Percentiles rank a stretch among this genome's conserved stretches.
phyloP scores from a whole-genome alignment of 805 yeast species.

The Teunomyces gatunensis region DNA sequence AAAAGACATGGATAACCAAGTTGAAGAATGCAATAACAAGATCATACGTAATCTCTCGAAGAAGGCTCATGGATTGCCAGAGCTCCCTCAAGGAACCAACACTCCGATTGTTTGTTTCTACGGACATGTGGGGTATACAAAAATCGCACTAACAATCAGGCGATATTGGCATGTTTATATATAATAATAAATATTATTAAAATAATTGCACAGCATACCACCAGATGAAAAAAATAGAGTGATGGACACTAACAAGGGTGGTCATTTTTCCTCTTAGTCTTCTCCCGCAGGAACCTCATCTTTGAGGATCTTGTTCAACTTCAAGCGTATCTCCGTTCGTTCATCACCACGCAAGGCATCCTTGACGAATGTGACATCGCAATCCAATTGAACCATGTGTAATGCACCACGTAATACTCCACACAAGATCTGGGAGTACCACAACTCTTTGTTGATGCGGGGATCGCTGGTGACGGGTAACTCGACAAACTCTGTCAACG shows the following conservation, averaged over 20 bases:
- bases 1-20: conserved; percentile 37
- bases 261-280: conserved; percentile 44
- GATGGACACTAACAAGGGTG: too few species aligned
- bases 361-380: conserved; percentile 74
- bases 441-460: conserved; percentile 63
- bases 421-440: conserved; percentile 90
- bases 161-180: neutral
- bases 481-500: conserved; percentile 93
- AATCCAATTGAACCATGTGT: conserved; percentile 94
- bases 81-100: neutral
- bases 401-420: conserved; percentile 90
- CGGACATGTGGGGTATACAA: neutral
- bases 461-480: conserved; percentile 70
- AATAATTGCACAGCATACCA: neutral
- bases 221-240: too few species aligned
- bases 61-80: neutral
- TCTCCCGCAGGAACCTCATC: conserved; percentile 98
- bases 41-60: conserved; percentile 22
- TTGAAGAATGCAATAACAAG: conserved; percentile 32
- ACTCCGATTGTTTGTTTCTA: neutral
- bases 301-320: conserved; percentile 66
- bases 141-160: neutral
- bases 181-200: neutral
- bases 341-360: conserved; percentile 84
- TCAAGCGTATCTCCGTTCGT: conserved; percentile 73